Evolutionary conservation across 257 asterid species (phyloP), one percentile per base, ranked within the genome.

Genomic region (Eucommia ulmoides): DNA sequence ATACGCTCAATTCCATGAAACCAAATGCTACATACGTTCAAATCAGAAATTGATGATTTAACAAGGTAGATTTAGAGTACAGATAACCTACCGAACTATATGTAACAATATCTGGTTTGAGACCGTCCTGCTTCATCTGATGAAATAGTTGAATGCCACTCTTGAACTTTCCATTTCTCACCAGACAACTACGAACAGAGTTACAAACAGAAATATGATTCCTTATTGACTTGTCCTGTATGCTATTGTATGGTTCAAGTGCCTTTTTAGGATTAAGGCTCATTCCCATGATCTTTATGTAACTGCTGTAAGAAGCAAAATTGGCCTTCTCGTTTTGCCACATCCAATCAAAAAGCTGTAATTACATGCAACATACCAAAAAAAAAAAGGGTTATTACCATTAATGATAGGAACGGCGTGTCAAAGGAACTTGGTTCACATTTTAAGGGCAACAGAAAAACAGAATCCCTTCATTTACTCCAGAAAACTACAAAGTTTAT

Each of bases 291-390:
- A 82, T 74, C 74, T 80, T 89, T 64, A 89, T 70, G 56, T 78
- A 89, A 64, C 93, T 72, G 66, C 98, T 85, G 77, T 85, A 89
- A 33, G 98, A 80, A 55, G 96, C 91, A 67, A 57, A 29, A 76
- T 82, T 89, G 41, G 74, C 80, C 72, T 80, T 89, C 46, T 75
- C 91, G 56, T 76, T 80, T 60, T 73, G 74, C 65, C 64, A 70
- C 98, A 89, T 89, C 98, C 98, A 89, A 59, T 80, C 74, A 78
- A 89, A 89, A 41, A 80, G 82, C 98, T 88, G 93, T 82, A 72
- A 65, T 16, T 33, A 49, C 50, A 20, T 56, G 17, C 33, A 56
- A 53, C 49, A 33, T 45, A 35, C n/a, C 55, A 52, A 23, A 54
- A 3, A 2, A 42, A 15, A 3, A 35, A 18, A 35, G 44, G n/a